Conservation (phyloP, 805 yeast species). For the Lipomyces sp. region DNA sequence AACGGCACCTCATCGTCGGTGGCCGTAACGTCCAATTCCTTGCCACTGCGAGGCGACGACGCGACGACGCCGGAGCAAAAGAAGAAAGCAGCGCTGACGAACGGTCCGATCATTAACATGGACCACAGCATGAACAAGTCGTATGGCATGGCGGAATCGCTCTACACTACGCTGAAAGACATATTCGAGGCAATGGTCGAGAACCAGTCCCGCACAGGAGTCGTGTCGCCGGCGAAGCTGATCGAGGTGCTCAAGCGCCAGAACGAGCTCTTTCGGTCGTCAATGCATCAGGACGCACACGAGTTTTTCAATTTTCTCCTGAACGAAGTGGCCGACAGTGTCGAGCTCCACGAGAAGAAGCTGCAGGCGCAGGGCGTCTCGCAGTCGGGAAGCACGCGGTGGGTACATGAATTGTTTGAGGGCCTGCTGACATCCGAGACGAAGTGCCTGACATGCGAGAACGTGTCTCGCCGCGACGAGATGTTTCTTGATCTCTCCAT, state of each 20-base stretch:
- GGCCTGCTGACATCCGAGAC: constrained; percentile 85
- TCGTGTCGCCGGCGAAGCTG: constrained; percentile 76
- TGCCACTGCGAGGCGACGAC: constrained; percentile 21
- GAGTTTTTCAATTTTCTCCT: constrained; percentile 87
- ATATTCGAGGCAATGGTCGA: constrained; percentile 81
- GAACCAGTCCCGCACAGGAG: constrained; percentile 65
- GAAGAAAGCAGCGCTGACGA: constrained; percentile 44
- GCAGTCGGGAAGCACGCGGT: constrained; percentile 33
- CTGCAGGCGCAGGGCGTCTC: constrained; percentile 9
- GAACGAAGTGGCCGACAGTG: constrained; percentile 60
- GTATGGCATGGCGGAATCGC: constrained; percentile 49
- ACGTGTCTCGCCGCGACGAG: constrained; percentile 76
- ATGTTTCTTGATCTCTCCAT: constrained; percentile 81
- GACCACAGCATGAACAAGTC: constrained; percentile 61
- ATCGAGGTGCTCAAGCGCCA: constrained; percentile 75
- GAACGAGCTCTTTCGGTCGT: constrained; percentile 79
- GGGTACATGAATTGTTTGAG: constrained; percentile 73
- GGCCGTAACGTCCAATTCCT: not conserved
- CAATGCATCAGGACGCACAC: constrained; percentile 98
- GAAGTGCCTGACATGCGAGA: constrained; percentile 86
- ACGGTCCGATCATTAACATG: constrained; percentile 46
- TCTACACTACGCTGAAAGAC: constrained; percentile 75
- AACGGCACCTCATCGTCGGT: not conserved
- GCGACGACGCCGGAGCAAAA: constrained; percentile 24
- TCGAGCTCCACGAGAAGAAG: constrained; percentile 38